phyloP scores from a whole-genome alignment of 192 early-diverging fungal genomes.

The Gonapodya prolifera region DNA sequence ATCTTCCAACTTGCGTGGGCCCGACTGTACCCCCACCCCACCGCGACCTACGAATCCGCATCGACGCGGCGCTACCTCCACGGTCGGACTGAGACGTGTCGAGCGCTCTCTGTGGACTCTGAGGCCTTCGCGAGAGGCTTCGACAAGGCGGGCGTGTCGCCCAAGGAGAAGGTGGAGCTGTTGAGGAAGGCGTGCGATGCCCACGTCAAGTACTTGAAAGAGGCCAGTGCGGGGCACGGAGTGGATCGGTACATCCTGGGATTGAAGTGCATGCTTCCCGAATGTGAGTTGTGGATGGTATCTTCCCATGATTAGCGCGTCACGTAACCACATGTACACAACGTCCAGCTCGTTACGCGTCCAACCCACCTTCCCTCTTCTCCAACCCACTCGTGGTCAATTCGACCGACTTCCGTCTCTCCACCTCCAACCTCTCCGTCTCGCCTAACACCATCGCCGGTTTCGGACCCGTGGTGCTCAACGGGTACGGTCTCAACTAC shows the following conservation, averaged over 20 bases:
- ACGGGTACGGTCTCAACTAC: not conserved
- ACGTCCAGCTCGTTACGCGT: too few species aligned
- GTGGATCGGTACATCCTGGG: constrained; percentile 78
- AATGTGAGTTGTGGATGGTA: constrained; percentile 21
- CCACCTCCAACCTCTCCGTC: not conserved
- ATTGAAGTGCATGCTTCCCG: constrained; percentile 40
- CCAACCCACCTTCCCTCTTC: too few species aligned
- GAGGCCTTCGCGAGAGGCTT: constrained; percentile 54
- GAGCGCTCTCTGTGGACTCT: constrained; percentile 58
- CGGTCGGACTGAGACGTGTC: constrained; percentile 78
- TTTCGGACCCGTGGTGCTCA: not conserved
- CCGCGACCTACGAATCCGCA: constrained; percentile 76
- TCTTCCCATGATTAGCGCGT: constrained; percentile 55
- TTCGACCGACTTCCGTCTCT: not conserved
- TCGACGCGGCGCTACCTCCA: constrained; percentile 64
- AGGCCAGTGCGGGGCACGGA: constrained; percentile 50
- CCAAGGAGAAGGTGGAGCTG: constrained; percentile 47
- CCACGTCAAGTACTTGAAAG: constrained; percentile 37
- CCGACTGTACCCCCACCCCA: constrained; percentile 46
- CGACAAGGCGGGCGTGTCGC: constrained; percentile 19
- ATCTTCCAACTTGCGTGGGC: constrained; percentile 72
- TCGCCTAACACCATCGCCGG: not conserved
- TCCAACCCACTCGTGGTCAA: too few species aligned
- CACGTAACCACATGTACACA: too few species aligned
- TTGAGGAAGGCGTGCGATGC: constrained; percentile 38